Conservation (phyloP, 2,329 filamentous ascomycete genomes). For the Phialocephala sp. region DNA sequence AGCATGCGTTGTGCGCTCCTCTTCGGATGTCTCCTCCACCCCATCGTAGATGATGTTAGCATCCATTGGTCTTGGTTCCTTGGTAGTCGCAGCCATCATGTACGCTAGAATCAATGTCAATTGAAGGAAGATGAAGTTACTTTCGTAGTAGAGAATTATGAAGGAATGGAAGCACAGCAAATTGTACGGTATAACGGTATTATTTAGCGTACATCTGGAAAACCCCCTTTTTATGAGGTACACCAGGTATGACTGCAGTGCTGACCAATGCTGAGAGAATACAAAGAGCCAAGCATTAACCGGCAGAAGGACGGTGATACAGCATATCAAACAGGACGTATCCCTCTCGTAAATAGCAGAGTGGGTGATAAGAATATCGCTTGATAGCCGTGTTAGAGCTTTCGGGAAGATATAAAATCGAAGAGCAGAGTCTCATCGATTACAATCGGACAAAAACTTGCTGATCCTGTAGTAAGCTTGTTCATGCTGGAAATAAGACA, state of each 20-base stretch:
- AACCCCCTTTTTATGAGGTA: neutral
- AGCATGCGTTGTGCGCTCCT: slow-evolving; percentile 50
- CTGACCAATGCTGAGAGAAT: neutral
- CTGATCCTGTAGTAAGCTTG: neutral
- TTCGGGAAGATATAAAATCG: neutral
- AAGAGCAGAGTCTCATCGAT: neutral
- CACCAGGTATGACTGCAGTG: neutral
- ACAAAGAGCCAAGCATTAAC: neutral
- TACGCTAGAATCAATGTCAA: neutral
- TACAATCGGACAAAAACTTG: neutral
- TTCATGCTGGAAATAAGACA: neutral
- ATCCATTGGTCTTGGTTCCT: slow-evolving; percentile 14
- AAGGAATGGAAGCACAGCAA: neutral
- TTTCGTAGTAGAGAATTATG: neutral
- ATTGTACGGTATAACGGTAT: no score
- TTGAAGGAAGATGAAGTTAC: neutral
- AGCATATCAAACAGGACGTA: neutral
- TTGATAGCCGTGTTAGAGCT: neutral
- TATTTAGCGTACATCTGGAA: no score
- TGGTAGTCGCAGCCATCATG: slow-evolving; percentile 1
- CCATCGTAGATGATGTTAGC: neutral
- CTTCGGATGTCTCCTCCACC: slow-evolving; percentile 27
- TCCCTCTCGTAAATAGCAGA: no score
- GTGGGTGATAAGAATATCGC: no score
- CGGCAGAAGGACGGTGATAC: neutral